Conservation (phyloP, 2,329 filamentous ascomycete genomes). For the Cercospora sojina region DNA sequence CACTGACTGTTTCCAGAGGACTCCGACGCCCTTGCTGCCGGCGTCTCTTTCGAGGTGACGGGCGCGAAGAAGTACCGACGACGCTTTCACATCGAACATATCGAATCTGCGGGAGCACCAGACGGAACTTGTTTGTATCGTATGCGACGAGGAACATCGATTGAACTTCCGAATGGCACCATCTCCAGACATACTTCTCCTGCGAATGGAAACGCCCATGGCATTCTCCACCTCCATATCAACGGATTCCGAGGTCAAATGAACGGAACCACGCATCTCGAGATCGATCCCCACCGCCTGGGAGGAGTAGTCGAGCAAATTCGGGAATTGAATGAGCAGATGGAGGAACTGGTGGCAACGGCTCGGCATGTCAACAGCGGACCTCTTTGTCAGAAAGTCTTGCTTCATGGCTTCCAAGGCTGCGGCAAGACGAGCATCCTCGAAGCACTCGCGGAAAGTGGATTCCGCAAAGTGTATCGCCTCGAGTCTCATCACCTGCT, state of each 20-base stretch:
- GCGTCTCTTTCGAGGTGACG: conserved; percentile 67
- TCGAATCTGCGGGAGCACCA: conserved; percentile 43
- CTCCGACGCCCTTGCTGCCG: conserved; percentile 64
- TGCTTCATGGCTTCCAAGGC: conserved; percentile 78
- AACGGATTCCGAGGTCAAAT: background rate
- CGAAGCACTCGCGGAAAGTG: conserved; percentile 59
- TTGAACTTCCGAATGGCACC: background rate
- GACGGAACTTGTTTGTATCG: conserved; percentile 19
- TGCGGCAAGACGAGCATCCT: conserved; percentile 82
- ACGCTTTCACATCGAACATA: conserved; percentile 60
- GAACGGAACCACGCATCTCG: background rate
- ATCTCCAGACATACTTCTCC: background rate
- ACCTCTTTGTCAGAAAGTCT: conserved; percentile 52
- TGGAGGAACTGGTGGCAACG: conserved; percentile 43
- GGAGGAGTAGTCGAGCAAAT: conserved; percentile 68
- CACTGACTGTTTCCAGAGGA: conserved; percentile 1
- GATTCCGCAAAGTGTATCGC: conserved; percentile 68
- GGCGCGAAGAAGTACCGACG: conserved; percentile 55
- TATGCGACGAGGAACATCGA: background rate
- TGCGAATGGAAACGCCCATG: background rate
- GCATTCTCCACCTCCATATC: background rate
- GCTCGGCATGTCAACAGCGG: conserved; percentile 7
- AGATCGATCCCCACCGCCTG: conserved; percentile 51
- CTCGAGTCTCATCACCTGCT: conserved; percentile 50
- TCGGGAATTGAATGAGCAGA: conserved; percentile 63